Evolutionary conservation across 495 filamentous ascomycete genomes (phyloP).

Genomic region (Aspergillus biplanus): DNA sequence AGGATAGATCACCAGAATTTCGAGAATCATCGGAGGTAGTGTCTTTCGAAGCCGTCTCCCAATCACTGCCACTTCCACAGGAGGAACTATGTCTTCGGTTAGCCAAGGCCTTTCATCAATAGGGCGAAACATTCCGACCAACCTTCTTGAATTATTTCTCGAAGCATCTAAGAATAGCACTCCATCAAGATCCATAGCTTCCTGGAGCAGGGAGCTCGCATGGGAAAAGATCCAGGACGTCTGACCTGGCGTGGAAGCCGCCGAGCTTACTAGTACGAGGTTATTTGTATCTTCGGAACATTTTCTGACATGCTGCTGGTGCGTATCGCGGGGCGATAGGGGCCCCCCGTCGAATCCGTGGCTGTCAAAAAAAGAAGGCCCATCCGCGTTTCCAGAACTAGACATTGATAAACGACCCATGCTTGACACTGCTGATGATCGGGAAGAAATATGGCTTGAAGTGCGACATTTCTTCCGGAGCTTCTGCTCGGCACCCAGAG

Average conservation of each 20-base stretch:
- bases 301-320: conserved; percentile 20
- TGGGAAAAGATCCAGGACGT: conserved; percentile 29
- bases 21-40: conserved; percentile 5
- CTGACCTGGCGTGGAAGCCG: background rate
- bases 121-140: background rate
- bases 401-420: conserved; percentile 12
- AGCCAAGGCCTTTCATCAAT: background rate
- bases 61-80: conserved; percentile 15
- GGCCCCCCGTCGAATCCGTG: background rate
- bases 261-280: conserved; percentile 18
- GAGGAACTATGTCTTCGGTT: conserved; percentile 15
- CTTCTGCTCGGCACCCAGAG: conserved; percentile 2
- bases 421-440: conserved; percentile 10
- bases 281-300: conserved; percentile 21
- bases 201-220: conserved; percentile 36
- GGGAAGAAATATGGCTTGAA: conserved; percentile 1
- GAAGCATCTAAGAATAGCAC: conserved; percentile 40
- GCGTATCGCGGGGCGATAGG: conserved; percentile 4
- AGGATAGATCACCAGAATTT: conserved; percentile 2
- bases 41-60: conserved; percentile 12
- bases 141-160: conserved; percentile 27
- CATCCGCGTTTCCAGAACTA: background rate
- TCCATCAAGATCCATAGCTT: conserved; percentile 37
- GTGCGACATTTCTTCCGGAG: background rate
- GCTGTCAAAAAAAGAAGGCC: conserved; percentile 16